Evolutionary conservation across 495 filamentous ascomycete genomes (phyloP), one percentile per base, ranked within the genome.

Genomic region (Physcia stellaris): DNA sequence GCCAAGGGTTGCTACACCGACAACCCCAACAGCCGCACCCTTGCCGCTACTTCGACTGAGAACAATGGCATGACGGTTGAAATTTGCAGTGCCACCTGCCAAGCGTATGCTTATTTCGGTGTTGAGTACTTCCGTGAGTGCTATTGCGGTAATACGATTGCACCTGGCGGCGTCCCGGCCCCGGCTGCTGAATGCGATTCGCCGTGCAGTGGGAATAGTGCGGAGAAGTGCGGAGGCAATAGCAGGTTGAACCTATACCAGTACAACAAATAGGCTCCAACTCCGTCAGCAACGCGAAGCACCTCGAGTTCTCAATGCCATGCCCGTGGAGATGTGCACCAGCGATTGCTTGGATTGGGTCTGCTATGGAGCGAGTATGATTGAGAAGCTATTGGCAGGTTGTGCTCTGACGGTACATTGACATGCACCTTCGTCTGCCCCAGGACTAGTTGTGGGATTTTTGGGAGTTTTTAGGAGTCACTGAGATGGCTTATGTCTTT

Each of bases 141-240:
- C 47, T 73, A 63, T 36, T 73, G 68, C 49, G 68, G 67, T 19
- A 65, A 71, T 49, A 50, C 48, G 18, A 53, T 39, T 11, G 15
- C 15, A 6, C 2, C 37, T 4, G 27, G 24, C 12, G 21, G 23
- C 6, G 27, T 30, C 16, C 3, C 15, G 2, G 37, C 37, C 23
- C 33, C 33, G 13, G 9, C 33, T n/a, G 13, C 7, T 18, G 33
- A 35, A 18, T 35, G 33, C 33, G n/a, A 20, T n/a, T 18, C 20
- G 20, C 15, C 33, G 9, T 35, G 33, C 33, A 21, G 12, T 1
- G 33, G 33, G 12, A 22, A 35, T 22, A 35, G 24, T n/a, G 13
- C 13, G 13, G 33, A 35, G 18, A 35, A 21, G 46, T 69, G 65
- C 41, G 65, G 65, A 19, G 60, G 53, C 9, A 54, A 60, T 11